Evolutionary conservation across 495 filamentous ascomycete genomes (phyloP).

Genomic region (Mytilinidion resinicola): DNA sequence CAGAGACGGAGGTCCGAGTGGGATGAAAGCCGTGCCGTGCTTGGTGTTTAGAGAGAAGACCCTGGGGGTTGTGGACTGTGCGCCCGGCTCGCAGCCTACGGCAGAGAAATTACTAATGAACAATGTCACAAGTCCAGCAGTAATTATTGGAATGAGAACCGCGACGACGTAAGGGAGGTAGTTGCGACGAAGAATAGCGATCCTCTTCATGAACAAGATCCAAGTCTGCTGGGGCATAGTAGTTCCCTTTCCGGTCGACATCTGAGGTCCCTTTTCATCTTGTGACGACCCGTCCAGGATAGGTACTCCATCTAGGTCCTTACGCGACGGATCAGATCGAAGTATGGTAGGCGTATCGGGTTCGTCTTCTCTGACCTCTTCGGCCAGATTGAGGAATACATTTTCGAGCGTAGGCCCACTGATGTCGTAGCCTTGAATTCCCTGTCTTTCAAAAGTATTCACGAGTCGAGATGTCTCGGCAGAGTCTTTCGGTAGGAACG

Average conservation of each 20-base stretch:
- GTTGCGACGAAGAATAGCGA: conserved; percentile 68
- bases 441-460: conserved; percentile 53
- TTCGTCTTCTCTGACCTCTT: conserved; percentile 43
- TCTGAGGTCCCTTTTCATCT: conserved; percentile 23
- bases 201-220: conserved; percentile 70
- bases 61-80: conserved; percentile 36
- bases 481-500: conserved; percentile 59
- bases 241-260: conserved; percentile 62
- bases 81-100: conserved; percentile 52
- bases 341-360: not conserved
- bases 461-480: conserved; percentile 61
- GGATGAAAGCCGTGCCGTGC: conserved; percentile 43
- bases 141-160: conserved; percentile 66
- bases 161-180: conserved; percentile 67
- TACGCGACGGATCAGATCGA: not conserved
- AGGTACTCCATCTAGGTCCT: not conserved
- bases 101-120: conserved; percentile 55
- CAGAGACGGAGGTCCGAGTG: conserved; percentile 51
- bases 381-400: conserved; percentile 77
- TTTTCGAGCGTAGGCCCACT: conserved; percentile 83
- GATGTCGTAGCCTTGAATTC: conserved; percentile 66
- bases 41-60: conserved; percentile 35
- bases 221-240: conserved; percentile 57
- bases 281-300: conserved; percentile 12
- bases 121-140: conserved; percentile 66